Conservation (phyloP, 352 stramenopile genomes). For the Phytophthora fragariaefolia region DNA sequence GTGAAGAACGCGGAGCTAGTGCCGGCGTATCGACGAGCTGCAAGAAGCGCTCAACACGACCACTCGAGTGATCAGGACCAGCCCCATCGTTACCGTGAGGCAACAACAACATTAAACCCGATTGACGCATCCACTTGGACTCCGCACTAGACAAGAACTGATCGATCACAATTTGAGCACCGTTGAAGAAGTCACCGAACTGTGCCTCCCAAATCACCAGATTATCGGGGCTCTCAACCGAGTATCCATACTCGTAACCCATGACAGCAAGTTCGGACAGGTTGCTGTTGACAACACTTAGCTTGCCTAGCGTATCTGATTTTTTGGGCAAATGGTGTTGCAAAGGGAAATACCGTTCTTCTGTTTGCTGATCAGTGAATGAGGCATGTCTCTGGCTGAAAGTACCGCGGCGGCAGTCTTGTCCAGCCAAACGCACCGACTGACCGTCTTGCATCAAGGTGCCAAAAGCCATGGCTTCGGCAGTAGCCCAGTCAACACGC, state of each 20-base stretch:
- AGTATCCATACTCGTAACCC: conserved; percentile 92
- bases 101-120: conserved; percentile 81
- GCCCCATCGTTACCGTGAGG: conserved; percentile 91
- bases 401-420: conserved; percentile 89
- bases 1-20: conserved; percentile 41
- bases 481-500: conserved; percentile 88
- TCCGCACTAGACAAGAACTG: conserved; percentile 88
- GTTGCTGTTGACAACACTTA: conserved; percentile 83
- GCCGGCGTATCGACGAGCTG: conserved; percentile 83
- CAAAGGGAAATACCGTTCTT: conserved; percentile 78
- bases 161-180: conserved; percentile 90
- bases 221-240: conserved; percentile 79
- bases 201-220: conserved; percentile 92
- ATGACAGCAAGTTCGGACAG: conserved; percentile 90
- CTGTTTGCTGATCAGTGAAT: conserved; percentile 83
- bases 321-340: conserved; percentile 64
- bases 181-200: conserved; percentile 92
- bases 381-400: conserved; percentile 90
- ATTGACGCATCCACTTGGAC: conserved; percentile 92
- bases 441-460: conserved; percentile 85
- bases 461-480: conserved; percentile 89
- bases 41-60: conserved; percentile 86
- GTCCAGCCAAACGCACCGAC: conserved; percentile 85
- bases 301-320: conserved; percentile 42
- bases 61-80: conserved; percentile 89